These are phyloP conservation scores for Digitaria exilis DNA, from an alignment of 202 grass and related monocot genomes.

Conservation along the genomic window DNA sequence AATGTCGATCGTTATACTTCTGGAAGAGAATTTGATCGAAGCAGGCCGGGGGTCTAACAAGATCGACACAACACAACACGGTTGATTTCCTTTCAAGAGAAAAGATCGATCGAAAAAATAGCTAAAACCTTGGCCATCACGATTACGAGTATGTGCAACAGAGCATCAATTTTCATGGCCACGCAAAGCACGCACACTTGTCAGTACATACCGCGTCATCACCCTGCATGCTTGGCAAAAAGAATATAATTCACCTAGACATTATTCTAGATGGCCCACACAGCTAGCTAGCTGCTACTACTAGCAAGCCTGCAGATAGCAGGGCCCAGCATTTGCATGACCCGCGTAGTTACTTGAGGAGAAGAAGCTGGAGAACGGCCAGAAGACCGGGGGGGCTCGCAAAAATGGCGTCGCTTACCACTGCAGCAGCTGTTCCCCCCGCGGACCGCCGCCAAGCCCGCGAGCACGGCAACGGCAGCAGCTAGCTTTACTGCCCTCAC, in stretches of 20 bases:
- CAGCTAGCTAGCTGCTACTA: neutral
- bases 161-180: conserved; percentile 18
- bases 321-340: neutral
- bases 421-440: neutral
- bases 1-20: neutral
- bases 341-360: conserved; percentile 41
- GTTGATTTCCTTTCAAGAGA: conserved; percentile 41
- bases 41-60: neutral
- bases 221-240: conserved; percentile 1
- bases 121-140: conserved; percentile 38
- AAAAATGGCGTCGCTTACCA: neutral
- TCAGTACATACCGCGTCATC: neutral
- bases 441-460: conserved; percentile 20
- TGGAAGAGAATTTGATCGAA: neutral
- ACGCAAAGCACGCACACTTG: conserved; percentile 50
- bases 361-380: conserved; percentile 55
- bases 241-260: conserved; percentile 6
- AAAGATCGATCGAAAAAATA: neutral
- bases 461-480: neutral
- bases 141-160: conserved; percentile 49
- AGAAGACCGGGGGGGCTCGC: conserved; percentile 44
- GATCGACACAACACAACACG: neutral
- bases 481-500: neutral
- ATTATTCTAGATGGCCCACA: conserved; percentile 50
- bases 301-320: neutral